Conservation (phyloP, 2,329 filamentous ascomycete genomes). For the Pestalotiopsis fici region DNA sequence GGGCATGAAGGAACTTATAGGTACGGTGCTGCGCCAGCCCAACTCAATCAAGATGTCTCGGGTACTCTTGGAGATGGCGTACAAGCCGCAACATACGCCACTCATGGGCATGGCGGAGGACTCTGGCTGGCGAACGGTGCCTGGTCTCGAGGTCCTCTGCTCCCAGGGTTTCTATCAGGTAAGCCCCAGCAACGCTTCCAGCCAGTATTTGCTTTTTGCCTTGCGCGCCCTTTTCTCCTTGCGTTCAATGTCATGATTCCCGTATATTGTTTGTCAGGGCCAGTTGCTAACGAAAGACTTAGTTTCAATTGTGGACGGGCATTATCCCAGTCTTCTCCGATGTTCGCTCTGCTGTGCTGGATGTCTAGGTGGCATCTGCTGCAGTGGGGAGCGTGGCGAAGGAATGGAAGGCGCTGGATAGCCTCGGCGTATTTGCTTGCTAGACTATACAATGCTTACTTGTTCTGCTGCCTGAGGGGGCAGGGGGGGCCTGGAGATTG, state of each 20-base stretch:
- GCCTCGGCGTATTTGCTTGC: background rate
- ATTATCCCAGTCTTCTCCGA: slow-evolving; percentile 73
- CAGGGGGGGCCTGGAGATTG: no score
- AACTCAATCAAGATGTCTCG: slow-evolving; percentile 39
- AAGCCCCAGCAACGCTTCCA: no score
- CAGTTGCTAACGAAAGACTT: slow-evolving; percentile 20
- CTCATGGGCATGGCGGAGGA: slow-evolving; percentile 82
- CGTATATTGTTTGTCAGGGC: background rate
- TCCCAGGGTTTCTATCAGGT: slow-evolving; percentile 90
- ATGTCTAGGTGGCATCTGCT: slow-evolving; percentile 22
- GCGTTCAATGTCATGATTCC: no score
- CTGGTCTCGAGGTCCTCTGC: slow-evolving; percentile 85
- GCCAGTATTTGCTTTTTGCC: no score
- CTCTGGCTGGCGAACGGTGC: slow-evolving; percentile 79
- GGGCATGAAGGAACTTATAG: slow-evolving; percentile 66
- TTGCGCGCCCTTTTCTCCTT: no score
- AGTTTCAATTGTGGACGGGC: slow-evolving; percentile 85
- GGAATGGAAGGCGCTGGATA: background rate
- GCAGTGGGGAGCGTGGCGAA: background rate
- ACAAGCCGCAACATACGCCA: slow-evolving; percentile 82
- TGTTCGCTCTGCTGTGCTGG: slow-evolving; percentile 63
- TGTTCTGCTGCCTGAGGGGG: background rate
- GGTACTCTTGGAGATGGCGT: slow-evolving; percentile 91
- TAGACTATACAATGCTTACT: background rate
- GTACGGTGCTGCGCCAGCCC: slow-evolving; percentile 47